Evolutionary conservation across 352 stramenopile genomes (phyloP).

Genomic region (Globisporangium paddicum): DNA sequence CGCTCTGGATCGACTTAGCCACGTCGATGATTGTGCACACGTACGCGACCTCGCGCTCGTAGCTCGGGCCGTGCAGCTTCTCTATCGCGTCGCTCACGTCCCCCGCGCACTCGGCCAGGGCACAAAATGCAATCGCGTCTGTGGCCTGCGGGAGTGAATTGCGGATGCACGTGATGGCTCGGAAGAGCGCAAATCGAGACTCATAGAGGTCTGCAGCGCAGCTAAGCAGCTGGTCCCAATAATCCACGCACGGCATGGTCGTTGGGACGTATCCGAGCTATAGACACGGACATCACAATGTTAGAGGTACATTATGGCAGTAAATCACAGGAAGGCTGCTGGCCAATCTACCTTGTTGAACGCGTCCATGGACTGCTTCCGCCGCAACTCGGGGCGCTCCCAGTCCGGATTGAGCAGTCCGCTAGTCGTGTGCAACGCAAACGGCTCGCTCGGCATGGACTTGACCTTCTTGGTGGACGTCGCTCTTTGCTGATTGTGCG

Average conservation of each 20-base stretch:
- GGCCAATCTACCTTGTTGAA: slow-evolving; percentile 32
- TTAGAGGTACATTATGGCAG: neutral
- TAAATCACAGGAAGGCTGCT: neutral
- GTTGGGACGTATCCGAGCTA: slow-evolving; percentile 54
- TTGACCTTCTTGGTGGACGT: slow-evolving; percentile 12
- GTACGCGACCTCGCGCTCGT: slow-evolving; percentile 56
- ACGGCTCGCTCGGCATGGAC: slow-evolving; percentile 9
- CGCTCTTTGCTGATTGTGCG: neutral
- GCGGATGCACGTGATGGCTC: slow-evolving; percentile 38
- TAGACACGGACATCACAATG: neutral
- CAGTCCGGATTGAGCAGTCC: slow-evolving; percentile 41
- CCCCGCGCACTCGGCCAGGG: slow-evolving; percentile 47
- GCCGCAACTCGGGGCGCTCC: slow-evolving; percentile 40
- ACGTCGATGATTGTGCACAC: slow-evolving; percentile 52
- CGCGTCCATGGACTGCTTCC: slow-evolving; percentile 61
- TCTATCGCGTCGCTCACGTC: slow-evolving; percentile 45
- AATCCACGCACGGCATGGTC: slow-evolving; percentile 42
- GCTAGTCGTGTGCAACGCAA: slow-evolving; percentile 17
- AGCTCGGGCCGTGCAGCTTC: slow-evolving; percentile 44
- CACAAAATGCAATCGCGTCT: slow-evolving; percentile 50
- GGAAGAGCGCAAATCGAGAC: slow-evolving; percentile 31
- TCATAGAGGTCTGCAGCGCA: slow-evolving; percentile 48
- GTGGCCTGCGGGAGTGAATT: slow-evolving; percentile 32
- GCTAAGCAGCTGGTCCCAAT: slow-evolving; percentile 51
- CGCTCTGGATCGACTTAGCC: slow-evolving; percentile 19